A percentile compares a stretch with the other conserved stretches of the same genome.
These are phyloP conservation scores for Pseudocercospora fijiensis DNA, from an alignment of 2,329 filamentous ascomycete species.

Conservation along the genomic window DNA sequence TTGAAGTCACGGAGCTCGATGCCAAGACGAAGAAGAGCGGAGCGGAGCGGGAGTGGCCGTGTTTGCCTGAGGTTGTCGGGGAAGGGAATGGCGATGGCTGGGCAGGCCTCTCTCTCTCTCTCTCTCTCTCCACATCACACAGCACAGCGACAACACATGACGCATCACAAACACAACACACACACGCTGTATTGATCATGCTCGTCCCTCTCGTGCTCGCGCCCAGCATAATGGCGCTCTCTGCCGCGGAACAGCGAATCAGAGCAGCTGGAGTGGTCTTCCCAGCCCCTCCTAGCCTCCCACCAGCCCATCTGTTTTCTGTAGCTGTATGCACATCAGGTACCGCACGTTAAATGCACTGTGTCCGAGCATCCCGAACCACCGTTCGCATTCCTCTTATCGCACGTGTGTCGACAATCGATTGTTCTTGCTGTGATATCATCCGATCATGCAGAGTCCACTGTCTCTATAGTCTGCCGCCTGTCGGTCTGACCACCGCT, in stretches of 20 bases:
- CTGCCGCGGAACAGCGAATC: neutral
- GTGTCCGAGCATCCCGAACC: constrained; percentile 1
- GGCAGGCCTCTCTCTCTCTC: neutral
- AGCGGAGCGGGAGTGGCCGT: neutral
- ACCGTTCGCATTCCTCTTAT: constrained; percentile 5
- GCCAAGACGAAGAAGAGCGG: neutral
- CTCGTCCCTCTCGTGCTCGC: neutral
- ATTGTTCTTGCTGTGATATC: constrained; percentile 1
- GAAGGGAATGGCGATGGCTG: neutral
- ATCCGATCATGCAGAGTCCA: neutral
- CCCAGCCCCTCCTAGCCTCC: constrained; percentile 1
- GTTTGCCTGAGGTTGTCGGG: neutral
- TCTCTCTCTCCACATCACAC: too few relatives aligned
- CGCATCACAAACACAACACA: constrained; percentile 1
- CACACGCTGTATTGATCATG: neutral
- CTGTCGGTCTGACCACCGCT: neutral
- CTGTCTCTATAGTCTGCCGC: neutral
- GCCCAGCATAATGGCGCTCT: neutral
- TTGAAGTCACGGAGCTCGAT: constrained; percentile 1
- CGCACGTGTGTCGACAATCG: constrained; percentile 6
- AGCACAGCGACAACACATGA: neutral
- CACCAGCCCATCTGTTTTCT: neutral
- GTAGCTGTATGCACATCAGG: neutral
- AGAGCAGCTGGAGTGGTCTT: neutral
- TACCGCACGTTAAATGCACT: neutral